Base-by-base conservation (phyloP, 306 rosid genomes). In the Parietaria judaica region DNA sequence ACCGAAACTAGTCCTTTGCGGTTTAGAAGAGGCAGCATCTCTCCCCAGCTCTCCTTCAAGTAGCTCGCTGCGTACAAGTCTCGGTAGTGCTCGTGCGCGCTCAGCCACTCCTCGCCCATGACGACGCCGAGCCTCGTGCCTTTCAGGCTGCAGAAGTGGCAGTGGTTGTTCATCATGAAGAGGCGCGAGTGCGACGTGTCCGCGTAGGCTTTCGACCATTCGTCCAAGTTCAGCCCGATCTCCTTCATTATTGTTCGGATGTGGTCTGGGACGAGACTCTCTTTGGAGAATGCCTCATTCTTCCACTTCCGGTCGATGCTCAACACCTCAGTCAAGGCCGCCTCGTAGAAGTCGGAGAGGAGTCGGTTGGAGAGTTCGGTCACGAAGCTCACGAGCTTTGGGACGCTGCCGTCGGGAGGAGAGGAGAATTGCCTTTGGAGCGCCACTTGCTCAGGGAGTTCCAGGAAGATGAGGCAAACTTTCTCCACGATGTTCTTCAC, bases 111-210 rank as follows among this genome's bases (percentile, higher is more conserved):
- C 31, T 86, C 85, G 37, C 99, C 96, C 96, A 88, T 84, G 78
- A 80, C 62, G 17, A 77, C 79, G 13, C 99, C 96, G 14, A 88
- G 80, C 70, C 60, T 63, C 56, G 86, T 80, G 51, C 84, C 95
- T 73, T 59, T 80, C 61, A 86, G 69, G 54, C 76, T 81, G 74
- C 74, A 61, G 65, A 92, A 84, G 73, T 88, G 87, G 54, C 86
- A 88, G 64, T 92, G 97, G 55, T 88, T 86, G 61, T 88, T 92
- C 97, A 92, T 92, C 95, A 92, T 92, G 76, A 88, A 92, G 51
- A 82, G 58, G 77, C 82, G 86, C 51, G 96, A 79, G 38, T 82
- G 68, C 11, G 81, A 84, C 58, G 75, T 63, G 43, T 88, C 94
- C 58, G 68, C 85, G 47, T 94, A 84, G 48, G 74, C 68, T 72